Evolutionary conservation across 345 rosid species (phyloP).

Genomic region (Gynandropsis gynandra): DNA sequence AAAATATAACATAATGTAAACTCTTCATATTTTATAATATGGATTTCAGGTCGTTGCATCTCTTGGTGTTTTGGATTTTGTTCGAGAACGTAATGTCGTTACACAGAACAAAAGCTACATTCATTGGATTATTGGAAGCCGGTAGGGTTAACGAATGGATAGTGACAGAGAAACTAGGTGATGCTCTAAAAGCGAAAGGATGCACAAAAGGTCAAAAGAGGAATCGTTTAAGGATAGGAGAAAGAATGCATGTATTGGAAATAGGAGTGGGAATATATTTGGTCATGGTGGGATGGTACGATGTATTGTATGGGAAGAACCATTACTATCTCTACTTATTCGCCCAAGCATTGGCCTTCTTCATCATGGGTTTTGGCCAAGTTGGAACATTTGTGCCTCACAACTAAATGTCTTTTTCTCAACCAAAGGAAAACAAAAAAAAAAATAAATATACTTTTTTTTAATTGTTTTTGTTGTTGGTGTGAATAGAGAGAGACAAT

Average conservation of each 20-base stretch:
- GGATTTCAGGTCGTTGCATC: constrained; percentile 62
- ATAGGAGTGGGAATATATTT: constrained; percentile 68
- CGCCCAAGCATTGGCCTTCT: constrained; percentile 74
- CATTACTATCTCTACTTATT: constrained; percentile 59
- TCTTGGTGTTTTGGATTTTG: constrained; percentile 85
- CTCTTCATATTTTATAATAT: no score
- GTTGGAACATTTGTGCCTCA: constrained; percentile 65
- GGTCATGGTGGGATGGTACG: constrained; percentile 67
- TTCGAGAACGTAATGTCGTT: constrained; percentile 96
- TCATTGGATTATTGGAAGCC: constrained; percentile 77
- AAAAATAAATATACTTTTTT: constrained; percentile 1
- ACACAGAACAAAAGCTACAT: constrained; percentile 84
- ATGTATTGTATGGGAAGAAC: constrained; percentile 55
- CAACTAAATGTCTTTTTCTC: constrained; percentile 9
- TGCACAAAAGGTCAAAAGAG: constrained; percentile 42
- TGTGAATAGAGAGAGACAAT: constrained; percentile 30
- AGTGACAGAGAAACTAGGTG: constrained; percentile 93
- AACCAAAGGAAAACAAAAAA: no score
- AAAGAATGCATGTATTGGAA: constrained; percentile 68
- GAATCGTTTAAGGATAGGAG: constrained; percentile 54
- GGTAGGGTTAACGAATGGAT: constrained; percentile 96
- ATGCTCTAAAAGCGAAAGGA: constrained; percentile 45
- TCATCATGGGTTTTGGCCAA: constrained; percentile 64
- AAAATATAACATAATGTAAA: no score
- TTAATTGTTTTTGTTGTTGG: constrained; percentile 24